Base-by-base conservation (phyloP, 2,329 filamentous ascomycete genomes). In the Alternaria incomplexa region DNA sequence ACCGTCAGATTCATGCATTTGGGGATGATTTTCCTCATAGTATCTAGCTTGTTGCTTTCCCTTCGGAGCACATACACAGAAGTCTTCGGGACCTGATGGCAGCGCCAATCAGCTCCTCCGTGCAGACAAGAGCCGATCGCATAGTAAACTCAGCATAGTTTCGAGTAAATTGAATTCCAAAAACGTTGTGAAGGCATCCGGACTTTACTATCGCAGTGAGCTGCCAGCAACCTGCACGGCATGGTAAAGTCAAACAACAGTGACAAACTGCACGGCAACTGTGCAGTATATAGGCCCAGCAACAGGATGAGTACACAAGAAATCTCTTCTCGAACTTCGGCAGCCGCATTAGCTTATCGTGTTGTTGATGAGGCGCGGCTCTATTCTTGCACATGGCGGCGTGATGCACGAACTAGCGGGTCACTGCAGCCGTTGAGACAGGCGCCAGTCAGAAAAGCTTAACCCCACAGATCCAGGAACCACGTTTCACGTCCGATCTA, bases 361-460 rank as follows among this genome's bases (percentile, higher is more conserved):
- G 48, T 40, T 51, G 52, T 17, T 56, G 46, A 36, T 50, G 26
- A 51, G 59, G 61, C 43, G 52, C 43, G 30, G 59, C 36, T 43
- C 40, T 54, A 56, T 58, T 56, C 55, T 51, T 48, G 50, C 51
- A 63, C 48, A 62, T 45, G 45, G 70, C 59, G 63, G 59, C 54
- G 63, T 45, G 47, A 59, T 61, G 67, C 67, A 60, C 53, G 64
- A 71, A 64, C 69, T 67, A 70, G 69, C 65, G 71, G 69, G 65
- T 62, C 58, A 54, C 58, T 57, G 58, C 64, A 53, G 62, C 64
- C 50, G 59, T 61, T 52, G 23, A 17, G 50, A 65, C 57, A 56
- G 52, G 46, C 56, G 57, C 54, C 56, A 60, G 58, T 66, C 61
- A 17, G 30, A 57, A 68, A 71, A 71, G 66, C 61, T 60, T 63